A percentile compares a stretch with the other conserved stretches of the same genome.
phyloP scores from a whole-genome alignment of 345 rosid species.

The Firmiana major region DNA sequence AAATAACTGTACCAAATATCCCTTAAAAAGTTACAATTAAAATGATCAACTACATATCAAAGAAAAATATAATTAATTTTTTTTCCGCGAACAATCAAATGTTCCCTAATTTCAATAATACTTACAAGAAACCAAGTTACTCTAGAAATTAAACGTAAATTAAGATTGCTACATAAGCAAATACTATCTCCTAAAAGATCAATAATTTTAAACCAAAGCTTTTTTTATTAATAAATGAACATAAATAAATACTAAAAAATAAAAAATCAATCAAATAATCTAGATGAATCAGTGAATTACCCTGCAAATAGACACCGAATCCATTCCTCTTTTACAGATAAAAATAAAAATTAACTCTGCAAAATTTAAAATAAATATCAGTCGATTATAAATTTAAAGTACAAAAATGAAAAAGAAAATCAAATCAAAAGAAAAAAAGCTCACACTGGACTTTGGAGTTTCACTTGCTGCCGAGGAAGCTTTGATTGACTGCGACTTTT shows the following conservation, averaged over 20 bases:
- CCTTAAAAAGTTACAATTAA: background rate
- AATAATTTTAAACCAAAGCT: background rate
- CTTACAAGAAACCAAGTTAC: background rate
- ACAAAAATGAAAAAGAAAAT: background rate
- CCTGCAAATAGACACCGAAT: constrained; percentile 4
- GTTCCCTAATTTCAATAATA: background rate
- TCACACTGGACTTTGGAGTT: background rate
- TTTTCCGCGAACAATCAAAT: background rate
- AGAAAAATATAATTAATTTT: background rate
- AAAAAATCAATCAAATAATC: background rate
- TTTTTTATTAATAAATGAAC: background rate
- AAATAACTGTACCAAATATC: background rate
- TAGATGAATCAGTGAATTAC: background rate
- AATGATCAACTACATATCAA: background rate
- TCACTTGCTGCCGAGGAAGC: background rate
- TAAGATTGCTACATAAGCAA: background rate
- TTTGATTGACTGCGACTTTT: background rate
- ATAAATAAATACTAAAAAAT: background rate
- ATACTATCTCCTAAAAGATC: background rate
- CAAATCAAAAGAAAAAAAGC: background rate
- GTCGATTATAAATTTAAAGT: background rate
- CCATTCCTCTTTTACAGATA: background rate
- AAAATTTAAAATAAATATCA: background rate
- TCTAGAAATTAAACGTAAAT: background rate
- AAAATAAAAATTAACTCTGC: background rate